phyloP scores from a whole-genome alignment of 129 eudicot genomes.

The carrot (Daucus carota) region DNA sequence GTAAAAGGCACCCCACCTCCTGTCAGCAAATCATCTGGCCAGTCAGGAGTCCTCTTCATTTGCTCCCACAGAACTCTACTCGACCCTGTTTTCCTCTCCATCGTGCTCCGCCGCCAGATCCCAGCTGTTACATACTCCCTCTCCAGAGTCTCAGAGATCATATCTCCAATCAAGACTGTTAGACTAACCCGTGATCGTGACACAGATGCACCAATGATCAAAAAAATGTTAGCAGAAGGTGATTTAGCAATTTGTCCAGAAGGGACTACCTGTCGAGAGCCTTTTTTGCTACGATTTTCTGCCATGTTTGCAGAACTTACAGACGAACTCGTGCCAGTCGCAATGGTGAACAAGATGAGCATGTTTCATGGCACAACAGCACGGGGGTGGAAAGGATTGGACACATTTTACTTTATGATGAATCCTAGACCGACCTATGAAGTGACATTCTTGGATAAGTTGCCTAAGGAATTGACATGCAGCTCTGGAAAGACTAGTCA shows the following conservation, averaged over 20 bases:
- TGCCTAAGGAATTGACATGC: slow-evolving; percentile 44
- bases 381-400: slow-evolving; percentile 76
- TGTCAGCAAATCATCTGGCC: slow-evolving; percentile 32
- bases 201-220: slow-evolving; percentile 51
- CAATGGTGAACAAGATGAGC: slow-evolving; percentile 62
- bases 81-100: slow-evolving; percentile 69
- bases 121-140: slow-evolving; percentile 65
- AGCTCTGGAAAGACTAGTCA: slow-evolving; percentile 46
- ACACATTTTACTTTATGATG: slow-evolving; percentile 69
- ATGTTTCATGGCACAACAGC: slow-evolving; percentile 76
- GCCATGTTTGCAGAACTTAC: slow-evolving; percentile 62
- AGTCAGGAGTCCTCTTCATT: slow-evolving; percentile 64
- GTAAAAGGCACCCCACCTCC: slow-evolving; percentile 59
- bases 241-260: slow-evolving; percentile 66
- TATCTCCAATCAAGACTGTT: slow-evolving; percentile 64
- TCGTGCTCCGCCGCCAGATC: slow-evolving; percentile 61
- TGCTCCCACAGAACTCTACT: slow-evolving; percentile 71
- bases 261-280: slow-evolving; percentile 71
- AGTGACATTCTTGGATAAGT: slow-evolving; percentile 52
- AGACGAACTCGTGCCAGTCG: slow-evolving; percentile 55
- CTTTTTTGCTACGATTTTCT: slow-evolving; percentile 52
- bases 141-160: slow-evolving; percentile 59
- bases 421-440: slow-evolving; percentile 67
- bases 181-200: slow-evolving; percentile 43
- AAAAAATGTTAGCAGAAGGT: slow-evolving; percentile 55